Evolutionary conservation across 306 rosid genomes (phyloP), one percentile per base, ranked within the genome.

Genomic region (Datisca glomerata): DNA sequence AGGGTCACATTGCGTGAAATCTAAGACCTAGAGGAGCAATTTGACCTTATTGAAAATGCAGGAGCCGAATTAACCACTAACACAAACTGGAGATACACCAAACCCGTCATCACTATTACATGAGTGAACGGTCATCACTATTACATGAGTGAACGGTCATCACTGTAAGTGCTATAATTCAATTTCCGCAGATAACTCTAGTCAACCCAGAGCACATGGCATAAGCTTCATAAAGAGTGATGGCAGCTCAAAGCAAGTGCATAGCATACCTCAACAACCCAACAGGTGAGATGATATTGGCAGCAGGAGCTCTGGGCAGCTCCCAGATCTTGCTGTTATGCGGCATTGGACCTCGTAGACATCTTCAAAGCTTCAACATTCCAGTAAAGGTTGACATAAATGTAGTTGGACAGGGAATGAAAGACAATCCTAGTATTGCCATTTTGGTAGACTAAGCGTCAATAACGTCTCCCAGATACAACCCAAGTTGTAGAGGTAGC

Each of bases 261-360:
- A 65, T 44, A 68, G 84, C 74, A 32, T 68, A 73, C 68, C 66
- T 84, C 38, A 68, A 41, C 14, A 60, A 50, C 23, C 56, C 53
- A 11, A 39, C 39, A 31, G 83, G 94, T n/a, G 86, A 79, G 27
- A 74, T 84, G 9, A 84, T 84, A 54, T 61, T 79, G 29, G 44
- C 86, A 20, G 92, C 92, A 33, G 92, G 86, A 27, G 81, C 92
- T 22, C 29, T 79, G 29, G 83, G 94, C 28, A 79, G 92, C 53
- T 92, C 94, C 21, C 94, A 84, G 55, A 56, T 79, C 18, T 54
- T 79, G 8, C 21, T 84, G 41, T 49, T 73, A 45, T 79, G 92
- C 19, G 92, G 86, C 45, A 66, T 84, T 27, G 94, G 92, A 59
- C 75, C 86, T 65, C 59, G 48, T 2, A 37, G 71, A 51, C 74